Evolutionary conservation across 2,329 filamentous ascomycete species (phyloP), one percentile per base, ranked within the genome.

Genomic region (Escovopsis sp.): DNA sequence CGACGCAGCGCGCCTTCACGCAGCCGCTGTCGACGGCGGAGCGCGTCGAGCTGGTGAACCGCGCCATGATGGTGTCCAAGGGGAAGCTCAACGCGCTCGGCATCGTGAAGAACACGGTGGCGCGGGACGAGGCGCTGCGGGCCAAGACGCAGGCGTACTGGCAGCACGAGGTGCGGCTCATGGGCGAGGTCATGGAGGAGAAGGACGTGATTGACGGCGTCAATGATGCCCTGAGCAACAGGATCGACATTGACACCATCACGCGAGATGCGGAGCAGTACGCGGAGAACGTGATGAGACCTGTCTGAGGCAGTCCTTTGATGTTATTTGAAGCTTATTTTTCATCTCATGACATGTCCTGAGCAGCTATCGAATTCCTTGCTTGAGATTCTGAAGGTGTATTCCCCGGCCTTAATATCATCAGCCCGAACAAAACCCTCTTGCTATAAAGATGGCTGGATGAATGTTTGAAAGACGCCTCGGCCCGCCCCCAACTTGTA

Each of bases 1-100:
- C 75, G 13, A 94, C 90, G 4, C 79, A 87, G 49, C 76, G 86
- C 15, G 79, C 81, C 39, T 83, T 92, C 44, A 70, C 74, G 16
- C 61, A 65, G 32, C 71, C 76, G 12, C 68, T 72, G 0, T 62
- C 68, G 0, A 55, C 76, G 0, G 70, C 75, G 1, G 76, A 82
- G 52, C 73, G 82, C 40, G 58, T 92, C 29, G 77, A 84, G 45
- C 48, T 55, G 2, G 61, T 65, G 2, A 67, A 72, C 34, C 62
- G 68, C 33, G 55, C 62, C 3, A 55, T 93, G 33, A 69, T 73
- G 30, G 58, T 58, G 5, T 65, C 72, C 11, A 70, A 76, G 51
- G 68, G 72, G 36, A 85, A 79, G 53, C 54, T 93, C 40, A 76
- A 71, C 45, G 82, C 80, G 1, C 60, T 82, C 27, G 80, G 75